Evolutionary conservation across 192 early-diverging fungal species (phyloP).

Genomic region (Umbelopsis isabellina): DNA sequence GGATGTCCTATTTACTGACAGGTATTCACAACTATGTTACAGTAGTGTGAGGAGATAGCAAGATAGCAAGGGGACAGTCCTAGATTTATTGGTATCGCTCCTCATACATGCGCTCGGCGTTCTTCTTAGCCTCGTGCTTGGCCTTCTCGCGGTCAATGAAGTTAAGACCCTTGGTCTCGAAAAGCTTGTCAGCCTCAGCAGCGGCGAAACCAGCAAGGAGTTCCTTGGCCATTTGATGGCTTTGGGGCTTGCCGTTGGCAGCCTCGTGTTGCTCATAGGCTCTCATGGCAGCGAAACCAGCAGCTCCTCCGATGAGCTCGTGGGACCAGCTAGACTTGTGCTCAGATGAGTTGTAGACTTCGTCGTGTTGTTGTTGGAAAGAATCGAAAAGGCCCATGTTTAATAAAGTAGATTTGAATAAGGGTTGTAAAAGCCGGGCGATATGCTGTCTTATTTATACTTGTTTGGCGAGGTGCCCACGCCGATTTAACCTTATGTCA

Average conservation of each 20-base stretch:
- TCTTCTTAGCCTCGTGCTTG: conserved; percentile 14
- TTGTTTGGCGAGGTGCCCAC: conserved; percentile 10
- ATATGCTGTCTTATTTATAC: not conserved
- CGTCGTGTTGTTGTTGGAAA: conserved; percentile 28
- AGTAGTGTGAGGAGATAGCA: conserved; percentile 4
- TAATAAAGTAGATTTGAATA: conserved; percentile 7
- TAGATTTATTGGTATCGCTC: not conserved
- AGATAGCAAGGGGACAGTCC: not conserved
- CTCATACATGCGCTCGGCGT: not conserved
- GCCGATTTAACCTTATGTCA: conserved; percentile 18
- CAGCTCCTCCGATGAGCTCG: conserved; percentile 38
- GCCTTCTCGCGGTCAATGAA: conserved; percentile 52
- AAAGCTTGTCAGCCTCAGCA: conserved; percentile 43
- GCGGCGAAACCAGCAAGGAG: conserved; percentile 44
- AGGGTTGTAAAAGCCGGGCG: not conserved
- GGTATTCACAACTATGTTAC: conserved; percentile 18
- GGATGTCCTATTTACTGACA: not conserved
- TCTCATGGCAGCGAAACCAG: conserved; percentile 44
- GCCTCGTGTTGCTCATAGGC: conserved; percentile 16
- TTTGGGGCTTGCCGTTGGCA: conserved; percentile 27
- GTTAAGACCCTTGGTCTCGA: conserved; percentile 55
- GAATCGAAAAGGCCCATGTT: conserved; percentile 36
- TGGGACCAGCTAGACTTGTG: conserved; percentile 39
- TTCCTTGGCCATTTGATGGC: conserved; percentile 45
- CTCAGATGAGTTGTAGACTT: conserved; percentile 20